These are phyloP conservation scores for Fusarium abutilonis DNA, from an alignment of 2,329 filamentous ascomycete species.

Conservation along the genomic window DNA sequence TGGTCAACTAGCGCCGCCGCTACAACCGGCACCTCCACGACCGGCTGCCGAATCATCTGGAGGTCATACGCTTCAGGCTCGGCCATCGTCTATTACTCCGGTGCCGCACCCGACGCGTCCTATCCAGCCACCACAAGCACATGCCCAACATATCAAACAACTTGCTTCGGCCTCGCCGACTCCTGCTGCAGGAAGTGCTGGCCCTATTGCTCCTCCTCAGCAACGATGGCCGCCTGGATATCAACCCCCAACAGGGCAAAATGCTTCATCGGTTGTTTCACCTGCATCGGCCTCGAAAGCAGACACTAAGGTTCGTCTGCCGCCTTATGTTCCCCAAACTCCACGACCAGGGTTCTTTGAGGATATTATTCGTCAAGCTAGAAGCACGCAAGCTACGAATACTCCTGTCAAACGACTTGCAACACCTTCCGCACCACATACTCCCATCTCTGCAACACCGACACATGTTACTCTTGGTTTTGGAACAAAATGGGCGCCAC, in stretches of 20 bases:
- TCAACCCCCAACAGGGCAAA: constrained; percentile 46
- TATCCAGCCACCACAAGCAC: constrained; percentile 46
- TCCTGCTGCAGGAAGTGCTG: constrained; percentile 37
- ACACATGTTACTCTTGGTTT: constrained; percentile 49
- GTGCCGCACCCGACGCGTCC: constrained; percentile 50
- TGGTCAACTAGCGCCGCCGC: constrained; percentile 50
- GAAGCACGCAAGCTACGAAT: constrained; percentile 46
- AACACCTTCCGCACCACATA: constrained; percentile 50
- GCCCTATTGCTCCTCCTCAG: constrained; percentile 44
- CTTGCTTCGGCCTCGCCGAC: constrained; percentile 49
- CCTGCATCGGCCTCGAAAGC: constrained; percentile 42
- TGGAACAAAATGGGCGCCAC: constrained; percentile 69
- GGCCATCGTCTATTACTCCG: constrained; percentile 49
- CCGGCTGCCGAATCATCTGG: constrained; percentile 35
- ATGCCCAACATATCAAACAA: constrained; percentile 43
- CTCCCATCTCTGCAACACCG: constrained; percentile 48
- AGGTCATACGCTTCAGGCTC: constrained; percentile 42
- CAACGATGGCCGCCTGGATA: constrained; percentile 50
- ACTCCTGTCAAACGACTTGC: constrained; percentile 49
- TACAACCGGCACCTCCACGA: constrained; percentile 50
- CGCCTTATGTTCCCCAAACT: constrained; percentile 48
- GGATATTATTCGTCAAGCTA: constrained; percentile 54
- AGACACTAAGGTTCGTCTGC: constrained; percentile 43
- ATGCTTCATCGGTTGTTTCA: constrained; percentile 41
- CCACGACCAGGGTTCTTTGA: constrained; percentile 54